Evolutionary conservation across 805 yeast genomes (phyloP), one percentile per base, ranked within the genome.

Genomic region (Kregervanrija delftensis): DNA sequence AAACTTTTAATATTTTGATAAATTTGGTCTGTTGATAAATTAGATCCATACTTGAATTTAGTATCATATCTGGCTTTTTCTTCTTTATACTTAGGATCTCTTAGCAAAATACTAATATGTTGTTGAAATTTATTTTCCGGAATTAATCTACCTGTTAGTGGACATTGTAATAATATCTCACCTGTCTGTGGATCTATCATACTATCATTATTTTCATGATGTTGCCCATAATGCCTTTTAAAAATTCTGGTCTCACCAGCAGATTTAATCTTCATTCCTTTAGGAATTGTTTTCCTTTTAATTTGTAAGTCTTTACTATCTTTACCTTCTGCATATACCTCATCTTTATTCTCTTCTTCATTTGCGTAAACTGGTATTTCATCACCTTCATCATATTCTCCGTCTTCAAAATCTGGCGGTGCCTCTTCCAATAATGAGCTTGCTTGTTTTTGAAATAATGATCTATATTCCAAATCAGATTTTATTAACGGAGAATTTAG

Each of bases 81-180:
- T 45, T 78, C 79, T 51, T 78, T 74, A 64, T 86, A 86, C 51
- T 77, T 70, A 3, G 96, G 96, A 61, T 90, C 96, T 38, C 90
- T 65, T 33, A 86, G 67, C 44, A 84, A 67, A 12, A 80, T 74
- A 47, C 77, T 74, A 52, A 90, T 68, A 59, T 91, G 97, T 49
- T 73, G 74, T 48, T 77, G 83, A 57, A 84, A 87, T 49, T 81
- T 68, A 36, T 73, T 70, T 53, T 85, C 93, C 0, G 90, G 83
- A 1, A 90, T 74, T 57, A 73, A 55, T 54, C 79, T 73, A 1
- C 82, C 82, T 0, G 96, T 86, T 35, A 86, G 68, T n/a, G 96
- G 96, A 58, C 96, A 87, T 50, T 69, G 73, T 35, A 89, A 73
- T 39, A 66, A 51, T 8, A 60, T 65, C 46, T 57, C 62, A 4